Evolutionary conservation across 192 early-diverging fungal genomes (phyloP).

Genomic region (Coemansia brasiliensis): DNA sequence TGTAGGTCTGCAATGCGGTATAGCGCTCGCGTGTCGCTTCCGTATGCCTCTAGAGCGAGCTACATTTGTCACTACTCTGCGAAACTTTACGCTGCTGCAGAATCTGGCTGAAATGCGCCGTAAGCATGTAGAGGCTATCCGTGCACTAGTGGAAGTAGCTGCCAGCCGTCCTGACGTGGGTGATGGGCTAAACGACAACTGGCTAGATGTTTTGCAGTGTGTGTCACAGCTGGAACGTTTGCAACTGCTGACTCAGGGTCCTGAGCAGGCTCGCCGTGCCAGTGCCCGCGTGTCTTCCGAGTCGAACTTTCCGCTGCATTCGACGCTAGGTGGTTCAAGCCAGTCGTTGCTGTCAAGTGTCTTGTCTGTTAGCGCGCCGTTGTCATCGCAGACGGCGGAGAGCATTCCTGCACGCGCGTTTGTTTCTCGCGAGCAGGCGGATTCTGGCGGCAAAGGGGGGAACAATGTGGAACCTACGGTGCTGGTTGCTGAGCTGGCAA

Average conservation of each 20-base stretch:
- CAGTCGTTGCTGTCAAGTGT: conserved; percentile 25
- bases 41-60: conserved; percentile 86
- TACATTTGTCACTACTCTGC: conserved; percentile 88
- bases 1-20: conserved; percentile 76
- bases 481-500: conserved; percentile 62
- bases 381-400: conserved; percentile 1
- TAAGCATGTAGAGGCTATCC: conserved; percentile 91
- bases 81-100: conserved; percentile 84
- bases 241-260: conserved; percentile 62
- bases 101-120: conserved; percentile 82
- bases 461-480: conserved; percentile 74
- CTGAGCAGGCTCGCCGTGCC: conserved; percentile 13
- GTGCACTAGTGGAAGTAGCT: conserved; percentile 79
- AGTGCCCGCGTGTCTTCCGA: conserved; percentile 2
- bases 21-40: conserved; percentile 80
- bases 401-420: conserved; percentile 56
- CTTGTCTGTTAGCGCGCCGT: conserved; percentile 12
- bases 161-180: conserved; percentile 58
- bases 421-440: conserved; percentile 38
- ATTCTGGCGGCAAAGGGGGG: conserved; percentile 27
- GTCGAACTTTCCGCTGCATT: neutral
- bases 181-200: conserved; percentile 64
- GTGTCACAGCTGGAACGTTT: conserved; percentile 87
- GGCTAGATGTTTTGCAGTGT: conserved; percentile 82
- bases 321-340: neutral